phyloP scores from a whole-genome alignment of 805 yeast species.

The Debaryomyces prosopidis region DNA sequence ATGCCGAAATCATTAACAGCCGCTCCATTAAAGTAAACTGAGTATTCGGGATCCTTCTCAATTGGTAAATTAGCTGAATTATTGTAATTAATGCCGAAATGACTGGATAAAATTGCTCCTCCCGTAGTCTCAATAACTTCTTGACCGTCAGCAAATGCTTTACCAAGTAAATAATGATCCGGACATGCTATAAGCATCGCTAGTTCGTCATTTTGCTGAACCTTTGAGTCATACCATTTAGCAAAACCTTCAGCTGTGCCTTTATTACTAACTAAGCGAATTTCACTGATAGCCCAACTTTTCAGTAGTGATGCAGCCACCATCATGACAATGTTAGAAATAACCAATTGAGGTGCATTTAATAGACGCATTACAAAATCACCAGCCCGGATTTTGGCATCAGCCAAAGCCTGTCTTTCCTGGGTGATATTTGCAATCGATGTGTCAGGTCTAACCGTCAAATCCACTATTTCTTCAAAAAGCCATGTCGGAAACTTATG shows the following conservation, averaged over 20 bases:
- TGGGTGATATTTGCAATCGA: neutral
- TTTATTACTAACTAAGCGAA: neutral
- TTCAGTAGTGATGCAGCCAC: neutral
- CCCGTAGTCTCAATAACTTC: neutral
- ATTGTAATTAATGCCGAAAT: neutral
- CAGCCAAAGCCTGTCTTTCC: neutral
- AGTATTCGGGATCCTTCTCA: neutral
- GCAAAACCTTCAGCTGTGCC: neutral
- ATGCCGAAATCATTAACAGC: neutral
- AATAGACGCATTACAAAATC: neutral
- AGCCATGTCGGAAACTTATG: neutral
- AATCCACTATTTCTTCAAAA: neutral
- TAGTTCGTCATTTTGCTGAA: neutral
- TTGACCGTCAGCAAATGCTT: neutral
- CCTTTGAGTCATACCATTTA: neutral
- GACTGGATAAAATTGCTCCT: neutral
- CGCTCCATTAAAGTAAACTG: neutral
- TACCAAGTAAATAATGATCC: neutral
- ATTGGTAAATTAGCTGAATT: neutral
- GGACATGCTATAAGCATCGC: neutral
- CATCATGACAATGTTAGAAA: neutral
- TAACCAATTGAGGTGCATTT: neutral
- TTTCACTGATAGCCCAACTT: neutral
- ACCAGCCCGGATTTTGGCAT: neutral
- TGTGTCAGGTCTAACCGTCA: neutral